Base-by-base conservation (phyloP, 352 stramenopile species). In the Phytophthora chlamydospora region DNA sequence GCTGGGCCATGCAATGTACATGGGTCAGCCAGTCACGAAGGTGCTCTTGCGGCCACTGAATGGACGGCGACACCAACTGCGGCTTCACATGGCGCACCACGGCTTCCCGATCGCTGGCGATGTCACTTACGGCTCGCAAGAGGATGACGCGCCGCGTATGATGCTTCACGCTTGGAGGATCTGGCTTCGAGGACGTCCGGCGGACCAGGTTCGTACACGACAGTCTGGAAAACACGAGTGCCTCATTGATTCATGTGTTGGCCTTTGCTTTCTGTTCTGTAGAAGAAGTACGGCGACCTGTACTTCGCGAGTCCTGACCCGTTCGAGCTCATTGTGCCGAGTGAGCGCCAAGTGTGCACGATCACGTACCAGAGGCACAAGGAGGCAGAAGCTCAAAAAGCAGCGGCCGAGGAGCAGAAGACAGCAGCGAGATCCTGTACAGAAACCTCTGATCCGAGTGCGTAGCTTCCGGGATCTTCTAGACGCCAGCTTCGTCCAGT, bases 101-200 rank as follows among this genome's bases (percentile, higher is more conserved):
- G 83, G 83, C 7, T 92, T 88, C 43, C 85, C 85, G 14, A 94
- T 94, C 14, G 58, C 85, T 1, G 85, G 85, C 16, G 85, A 94
- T 41, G 85, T 84, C 21, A 94, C 85, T 10, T 94, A 94, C 27
- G 83, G 77, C 10, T 75, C 68, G 12, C 56, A 82, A 13, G 66
- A 86, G 6, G 83, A 92, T 31, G 63, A 76, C 12, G 80, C 85
- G 16, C 74, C 79, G 14, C 81, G 85, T n/a, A 94, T 94, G 83
- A 92, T 94, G 85, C 52, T 94, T 14, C 85, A 94, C 49, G 85
- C 85, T 17, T 94, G 85, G 85, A 80, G 80, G 36, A 83, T 94
- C 38, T 90, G 85, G 80, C 73, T 94, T 44, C 81, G 75, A 24
- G 75, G 71, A 21, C 61, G 70, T 16, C 61, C 67, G 0, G 48